Conservation (phyloP, 768 basidiomycete species). For the Artomyces pyxidatus region DNA sequence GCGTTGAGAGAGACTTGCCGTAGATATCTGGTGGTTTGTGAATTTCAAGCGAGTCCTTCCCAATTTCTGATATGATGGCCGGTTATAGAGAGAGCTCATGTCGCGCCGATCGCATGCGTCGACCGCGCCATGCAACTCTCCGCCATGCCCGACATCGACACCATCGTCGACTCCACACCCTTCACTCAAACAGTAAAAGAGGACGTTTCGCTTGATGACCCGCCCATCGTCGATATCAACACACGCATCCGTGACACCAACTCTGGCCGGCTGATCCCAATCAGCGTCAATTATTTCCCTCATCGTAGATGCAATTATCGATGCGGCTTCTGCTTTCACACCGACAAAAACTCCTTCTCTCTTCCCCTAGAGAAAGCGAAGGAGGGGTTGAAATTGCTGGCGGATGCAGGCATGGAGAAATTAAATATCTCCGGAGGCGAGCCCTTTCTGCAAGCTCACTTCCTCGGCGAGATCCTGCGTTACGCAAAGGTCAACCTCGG, state of each 20-base stretch:
- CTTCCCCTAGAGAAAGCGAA: conserved; percentile 30
- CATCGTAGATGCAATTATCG: conserved; percentile 30
- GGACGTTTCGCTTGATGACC: no score
- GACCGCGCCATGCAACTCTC: no score
- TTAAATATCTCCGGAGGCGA: conserved; percentile 31
- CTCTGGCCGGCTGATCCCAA: conserved; percentile 5
- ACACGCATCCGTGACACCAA: not conserved
- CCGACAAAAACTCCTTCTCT: conserved; percentile 26
- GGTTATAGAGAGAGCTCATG: no score
- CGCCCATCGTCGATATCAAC: not conserved
- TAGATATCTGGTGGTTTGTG: no score
- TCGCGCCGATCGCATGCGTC: no score
- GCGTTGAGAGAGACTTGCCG: no score
- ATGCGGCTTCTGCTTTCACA: conserved; percentile 36
- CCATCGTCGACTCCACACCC: no score
- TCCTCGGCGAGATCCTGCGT: conserved; percentile 31
- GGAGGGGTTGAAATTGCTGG: conserved; percentile 24
- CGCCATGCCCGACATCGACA: not conserved
- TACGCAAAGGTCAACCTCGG: conserved; percentile 30
- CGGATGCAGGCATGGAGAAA: conserved; percentile 27
- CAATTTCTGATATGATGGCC: no score
- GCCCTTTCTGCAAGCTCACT: conserved; percentile 29
- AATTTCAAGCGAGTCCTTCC: no score
- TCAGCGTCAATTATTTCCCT: conserved; percentile 23
- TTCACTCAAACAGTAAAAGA: no score